phyloP scores from a whole-genome alignment of 495 filamentous ascomycete species.

The Aspergillus ellipticus region DNA sequence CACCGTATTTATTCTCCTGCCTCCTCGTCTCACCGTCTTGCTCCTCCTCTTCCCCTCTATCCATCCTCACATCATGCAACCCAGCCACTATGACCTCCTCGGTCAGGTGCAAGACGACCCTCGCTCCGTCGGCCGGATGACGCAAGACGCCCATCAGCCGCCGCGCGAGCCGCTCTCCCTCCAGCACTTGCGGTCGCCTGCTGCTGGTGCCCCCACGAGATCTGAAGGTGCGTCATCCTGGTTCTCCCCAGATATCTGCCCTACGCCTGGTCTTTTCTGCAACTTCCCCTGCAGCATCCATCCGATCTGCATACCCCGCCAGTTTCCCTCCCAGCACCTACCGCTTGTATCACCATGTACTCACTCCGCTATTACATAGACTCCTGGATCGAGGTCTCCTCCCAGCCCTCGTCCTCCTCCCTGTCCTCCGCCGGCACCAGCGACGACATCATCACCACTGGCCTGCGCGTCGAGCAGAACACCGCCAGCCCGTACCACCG shows the following conservation, averaged over 20 bases:
- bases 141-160: conserved; percentile 37
- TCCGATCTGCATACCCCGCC: conserved; percentile 18
- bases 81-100: conserved; percentile 43
- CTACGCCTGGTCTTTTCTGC: conserved; percentile 14
- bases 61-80: conserved; percentile 31
- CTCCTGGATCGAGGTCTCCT: conserved; percentile 95
- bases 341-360: conserved; percentile 43
- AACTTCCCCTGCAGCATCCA: conserved; percentile 2
- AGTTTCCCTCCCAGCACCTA: conserved; percentile 4
- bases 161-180: conserved; percentile 7
- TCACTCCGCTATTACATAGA: conserved; percentile 63
- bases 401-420: conserved; percentile 86
- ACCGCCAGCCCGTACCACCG: conserved; percentile 29
- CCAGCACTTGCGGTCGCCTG: conserved; percentile 34
- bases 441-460: conserved; percentile 85
- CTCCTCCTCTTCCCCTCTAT: conserved; percentile 3
- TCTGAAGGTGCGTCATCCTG: conserved; percentile 42
- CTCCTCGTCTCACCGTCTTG: conserved; percentile 5
- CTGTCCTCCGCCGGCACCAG: conserved; percentile 72
- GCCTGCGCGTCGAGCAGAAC: conserved; percentile 67
- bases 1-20: conserved; percentile 3
- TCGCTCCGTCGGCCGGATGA: conserved; percentile 38
- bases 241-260: conserved; percentile 19
- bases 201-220: conserved; percentile 38
- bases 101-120: conserved; percentile 42